Evolutionary conservation across 345 rosid species (phyloP).

Genomic region (Crucihimalaya himalaica): DNA sequence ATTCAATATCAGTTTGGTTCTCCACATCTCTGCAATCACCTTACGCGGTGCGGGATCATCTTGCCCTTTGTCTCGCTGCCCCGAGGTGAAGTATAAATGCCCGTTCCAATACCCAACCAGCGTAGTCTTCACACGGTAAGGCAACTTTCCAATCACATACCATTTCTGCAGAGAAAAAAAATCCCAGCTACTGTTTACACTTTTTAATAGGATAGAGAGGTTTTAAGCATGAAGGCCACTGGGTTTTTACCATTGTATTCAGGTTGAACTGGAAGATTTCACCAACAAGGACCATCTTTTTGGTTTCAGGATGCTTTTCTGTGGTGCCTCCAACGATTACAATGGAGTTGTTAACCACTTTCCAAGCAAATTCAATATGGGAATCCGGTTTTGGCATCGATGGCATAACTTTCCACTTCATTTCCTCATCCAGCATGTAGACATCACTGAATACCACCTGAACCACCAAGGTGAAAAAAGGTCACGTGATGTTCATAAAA

Average conservation of each 20-base stretch:
- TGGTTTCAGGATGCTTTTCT: conserved; percentile 89
- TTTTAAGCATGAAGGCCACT: background rate
- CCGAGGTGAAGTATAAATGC: conserved; percentile 86
- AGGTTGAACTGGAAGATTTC: conserved; percentile 87
- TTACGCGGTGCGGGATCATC: conserved; percentile 80
- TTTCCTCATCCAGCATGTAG: conserved; percentile 84
- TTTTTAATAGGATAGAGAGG: background rate
- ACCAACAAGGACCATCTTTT: conserved; percentile 86
- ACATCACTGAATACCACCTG: conserved; percentile 92
- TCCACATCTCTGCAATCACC: conserved; percentile 88
- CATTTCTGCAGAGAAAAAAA: conserved; percentile 58
- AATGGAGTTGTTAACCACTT: conserved; percentile 77
- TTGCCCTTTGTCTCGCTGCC: conserved; percentile 94
- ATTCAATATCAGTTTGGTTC: conserved; percentile 73
- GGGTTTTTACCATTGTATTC: conserved; percentile 56
- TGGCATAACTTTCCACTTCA: conserved; percentile 85
- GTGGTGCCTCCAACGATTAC: conserved; percentile 93
- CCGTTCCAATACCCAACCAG: conserved; percentile 88
- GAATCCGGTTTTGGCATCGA: conserved; percentile 92
- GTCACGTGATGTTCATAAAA: background rate
- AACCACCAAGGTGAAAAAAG: conserved; percentile 13
- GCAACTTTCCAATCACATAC: conserved; percentile 86
- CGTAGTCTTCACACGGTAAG: conserved; percentile 91
- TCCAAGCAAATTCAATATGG: conserved; percentile 97
- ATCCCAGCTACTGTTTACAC: conserved; percentile 20